phyloP scores from a whole-genome alignment of 306 rosid species.

The Fagus crenata region DNA sequence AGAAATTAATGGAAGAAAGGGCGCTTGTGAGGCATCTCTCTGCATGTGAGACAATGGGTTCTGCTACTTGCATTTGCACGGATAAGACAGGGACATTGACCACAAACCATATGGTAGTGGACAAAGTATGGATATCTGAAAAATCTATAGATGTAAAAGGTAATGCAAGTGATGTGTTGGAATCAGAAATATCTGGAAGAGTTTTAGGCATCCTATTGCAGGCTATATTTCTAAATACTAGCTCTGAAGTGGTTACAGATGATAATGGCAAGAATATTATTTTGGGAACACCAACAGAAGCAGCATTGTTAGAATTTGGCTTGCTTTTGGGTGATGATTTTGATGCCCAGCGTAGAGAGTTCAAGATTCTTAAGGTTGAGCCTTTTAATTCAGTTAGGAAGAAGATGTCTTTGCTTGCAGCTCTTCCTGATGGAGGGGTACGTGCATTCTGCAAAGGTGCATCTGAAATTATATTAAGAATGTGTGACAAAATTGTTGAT shows the following conservation, averaged over 20 bases:
- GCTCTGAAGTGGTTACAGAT: slow-evolving; percentile 67
- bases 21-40: slow-evolving; percentile 97
- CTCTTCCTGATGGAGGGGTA: slow-evolving; percentile 57
- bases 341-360: slow-evolving; percentile 44
- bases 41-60: slow-evolving; percentile 99
- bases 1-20: slow-evolving; percentile 73
- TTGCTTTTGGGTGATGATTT: slow-evolving; percentile 72
- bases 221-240: slow-evolving; percentile 80
- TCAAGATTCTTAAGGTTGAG: slow-evolving; percentile 68
- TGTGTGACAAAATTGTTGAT: slow-evolving; percentile 68
- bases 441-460: slow-evolving; percentile 95
- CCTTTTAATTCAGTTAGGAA: slow-evolving; percentile 91
- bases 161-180: slow-evolving; percentile 48
- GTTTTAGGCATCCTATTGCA: slow-evolving; percentile 57
- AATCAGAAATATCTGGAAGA: slow-evolving; percentile 49
- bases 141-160: slow-evolving; percentile 46
- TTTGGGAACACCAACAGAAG: slow-evolving; percentile 90
- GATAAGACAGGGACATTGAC: slow-evolving; percentile 97
- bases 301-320: slow-evolving; percentile 79
- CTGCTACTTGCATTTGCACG: slow-evolving; percentile 91
- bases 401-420: slow-evolving; percentile 89
- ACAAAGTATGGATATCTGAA: slow-evolving; percentile 64
- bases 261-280: slow-evolving; percentile 61
- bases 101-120: slow-evolving; percentile 85
- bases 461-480: slow-evolving; percentile 75